Conservation (phyloP, 2,329 filamentous ascomycete genomes). For the Achaetomium macrosporum region DNA sequence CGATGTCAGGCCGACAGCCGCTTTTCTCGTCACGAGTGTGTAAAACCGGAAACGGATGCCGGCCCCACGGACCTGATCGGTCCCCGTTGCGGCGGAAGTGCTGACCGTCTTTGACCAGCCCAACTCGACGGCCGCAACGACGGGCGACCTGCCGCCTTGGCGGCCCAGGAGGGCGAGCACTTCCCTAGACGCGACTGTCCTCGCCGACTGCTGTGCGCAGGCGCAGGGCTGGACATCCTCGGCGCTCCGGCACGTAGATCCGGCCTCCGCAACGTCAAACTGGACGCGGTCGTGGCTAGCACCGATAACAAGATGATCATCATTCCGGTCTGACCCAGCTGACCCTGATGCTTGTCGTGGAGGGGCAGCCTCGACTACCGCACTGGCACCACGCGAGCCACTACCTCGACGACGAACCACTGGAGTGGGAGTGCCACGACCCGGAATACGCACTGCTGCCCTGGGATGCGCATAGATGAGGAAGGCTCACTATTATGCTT, state of each 20-base stretch:
- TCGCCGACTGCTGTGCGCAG: constrained; percentile 3
- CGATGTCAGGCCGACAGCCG: no score
- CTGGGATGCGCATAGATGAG: not conserved
- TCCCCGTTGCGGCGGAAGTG: not conserved
- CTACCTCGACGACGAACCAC: not conserved
- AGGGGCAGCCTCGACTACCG: no score
- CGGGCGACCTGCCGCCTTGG: not conserved
- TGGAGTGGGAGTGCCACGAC: not conserved
- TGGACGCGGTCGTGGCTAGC: no score
- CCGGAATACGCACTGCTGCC: not conserved
- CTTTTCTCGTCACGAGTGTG: not conserved
- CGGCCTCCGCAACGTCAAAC: constrained; percentile 3
- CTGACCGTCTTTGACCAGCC: not conserved
- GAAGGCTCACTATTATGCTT: not conserved
- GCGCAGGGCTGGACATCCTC: not conserved
- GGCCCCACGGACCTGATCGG: not conserved
- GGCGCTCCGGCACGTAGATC: not conserved
- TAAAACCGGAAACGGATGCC: constrained; percentile 1
- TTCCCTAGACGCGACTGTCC: not conserved
- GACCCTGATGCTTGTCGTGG: no score
- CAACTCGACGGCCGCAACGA: constrained; percentile 1
- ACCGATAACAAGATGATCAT: no score
- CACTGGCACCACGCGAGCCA: no score
- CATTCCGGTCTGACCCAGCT: no score
- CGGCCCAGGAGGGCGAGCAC: not conserved